Base-by-base conservation (phyloP, 2,329 filamentous ascomycete species). In the Colletotrichum sublineola region DNA sequence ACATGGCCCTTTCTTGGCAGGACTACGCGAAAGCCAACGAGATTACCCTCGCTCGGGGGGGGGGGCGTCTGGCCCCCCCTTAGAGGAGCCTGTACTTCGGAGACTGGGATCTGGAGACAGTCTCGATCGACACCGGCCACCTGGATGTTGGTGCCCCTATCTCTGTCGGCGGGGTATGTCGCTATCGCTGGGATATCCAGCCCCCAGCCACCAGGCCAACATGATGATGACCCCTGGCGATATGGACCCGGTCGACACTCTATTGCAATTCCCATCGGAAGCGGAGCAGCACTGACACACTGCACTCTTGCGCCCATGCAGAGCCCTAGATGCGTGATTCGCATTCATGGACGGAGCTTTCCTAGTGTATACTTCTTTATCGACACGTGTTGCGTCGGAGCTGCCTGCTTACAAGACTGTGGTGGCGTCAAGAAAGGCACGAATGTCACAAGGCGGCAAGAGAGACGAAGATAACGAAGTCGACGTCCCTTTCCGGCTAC, bases 81-180 rank as follows among this genome's bases (percentile, higher is more conserved):
- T n/a, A n/a, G 29, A 24, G 64, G 38, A 44, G 40, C 46, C 60
- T 68, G 58, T 63, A 60, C 69, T 60, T 69, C 55, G 57, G 60
- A 38, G 60, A 53, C 24, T 66, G 60, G 69, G 55, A 64, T 69
- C 66, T 53, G 40, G 55, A 63, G 53, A 60, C 63, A 53, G 66
- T 69, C 66, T 69, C 66, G 69, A 72, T 72, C 66, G 69, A 72
- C 66, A 64, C 69, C 69, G 44, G 48, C 60, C 52, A 60, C 69
- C 69, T 72, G 69, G 69, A 38, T 72, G 38, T 24, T 64, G 69
- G 66, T 69, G 60, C 63, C 68, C 69, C 69, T 69, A 72, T 60
- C 65, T 68, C 31, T 63, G 42, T 24, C 29, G 31, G 52, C 24
- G 24, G 56, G 64, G 31, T 9, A 61, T 31, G 42, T 55, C 55